A percentile compares a stretch with the other conserved stretches of the same genome.
Evolutionary conservation across 352 stramenopile species (phyloP).

Genomic region (Pythium chondricola): DNA sequence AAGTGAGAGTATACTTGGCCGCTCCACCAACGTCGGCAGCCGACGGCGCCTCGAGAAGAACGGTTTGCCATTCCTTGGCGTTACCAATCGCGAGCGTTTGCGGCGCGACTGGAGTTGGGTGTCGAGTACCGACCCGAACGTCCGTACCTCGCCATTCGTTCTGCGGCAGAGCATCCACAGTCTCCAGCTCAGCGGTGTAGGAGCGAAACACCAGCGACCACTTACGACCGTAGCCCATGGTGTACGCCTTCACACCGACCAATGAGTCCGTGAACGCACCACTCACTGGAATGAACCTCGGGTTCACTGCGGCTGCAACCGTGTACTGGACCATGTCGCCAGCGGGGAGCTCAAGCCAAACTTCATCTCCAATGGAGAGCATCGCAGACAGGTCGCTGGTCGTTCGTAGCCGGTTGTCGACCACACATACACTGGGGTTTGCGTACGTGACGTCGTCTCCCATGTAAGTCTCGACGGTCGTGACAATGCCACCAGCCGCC

Average conservation of each 20-base stretch:
- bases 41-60: slow-evolving; percentile 38
- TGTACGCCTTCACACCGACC: slow-evolving; percentile 25
- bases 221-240: slow-evolving; percentile 37
- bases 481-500: slow-evolving; percentile 18
- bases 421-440: slow-evolving; percentile 34
- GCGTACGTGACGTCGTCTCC: slow-evolving; percentile 25
- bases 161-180: slow-evolving; percentile 47
- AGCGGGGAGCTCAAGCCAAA: slow-evolving; percentile 44
- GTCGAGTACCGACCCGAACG: slow-evolving; percentile 39
- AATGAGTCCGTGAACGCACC: slow-evolving; percentile 41
- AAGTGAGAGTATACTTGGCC: slow-evolving; percentile 45
- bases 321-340: slow-evolving; percentile 48
- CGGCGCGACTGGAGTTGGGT: slow-evolving; percentile 26
- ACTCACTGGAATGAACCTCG: slow-evolving; percentile 36
- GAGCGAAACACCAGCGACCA: slow-evolving; percentile 73
- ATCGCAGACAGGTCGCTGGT: slow-evolving; percentile 42
- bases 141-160: slow-evolving; percentile 55
- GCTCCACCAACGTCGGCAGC: slow-evolving; percentile 16
- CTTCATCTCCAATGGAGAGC: slow-evolving; percentile 28
- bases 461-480: slow-evolving; percentile 26
- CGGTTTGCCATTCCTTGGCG: slow-evolving; percentile 39
- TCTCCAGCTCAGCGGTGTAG: slow-evolving; percentile 44
- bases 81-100: slow-evolving; percentile 51
- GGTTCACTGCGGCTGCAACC: slow-evolving; percentile 15
- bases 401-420: slow-evolving; percentile 59